These are phyloP conservation scores for Penicillium waksmanii DNA, from an alignment of 495 filamentous ascomycete species.

Conservation along the genomic window DNA sequence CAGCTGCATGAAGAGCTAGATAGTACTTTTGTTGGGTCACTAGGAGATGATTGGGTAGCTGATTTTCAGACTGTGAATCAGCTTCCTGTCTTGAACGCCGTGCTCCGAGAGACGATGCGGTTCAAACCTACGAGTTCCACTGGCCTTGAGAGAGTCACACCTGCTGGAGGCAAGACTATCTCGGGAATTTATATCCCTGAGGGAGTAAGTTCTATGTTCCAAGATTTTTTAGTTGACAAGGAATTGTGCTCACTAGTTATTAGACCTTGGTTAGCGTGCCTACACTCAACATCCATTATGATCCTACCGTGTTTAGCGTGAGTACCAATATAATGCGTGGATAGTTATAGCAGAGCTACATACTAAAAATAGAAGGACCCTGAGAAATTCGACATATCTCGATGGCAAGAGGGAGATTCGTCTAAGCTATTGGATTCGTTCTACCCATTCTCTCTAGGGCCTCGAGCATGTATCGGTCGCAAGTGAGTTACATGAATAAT, in stretches of 20 bases:
- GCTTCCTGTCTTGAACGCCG: slow-evolving; percentile 10
- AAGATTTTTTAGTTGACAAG: background rate
- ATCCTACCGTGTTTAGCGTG: slow-evolving; percentile 3
- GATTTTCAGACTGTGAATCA: slow-evolving; percentile 3
- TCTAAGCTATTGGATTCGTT: slow-evolving; percentile 1
- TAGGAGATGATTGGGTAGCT: background rate
- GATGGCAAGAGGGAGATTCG: slow-evolving; percentile 4
- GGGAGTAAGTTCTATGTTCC: slow-evolving; percentile 2
- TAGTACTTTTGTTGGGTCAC: background rate
- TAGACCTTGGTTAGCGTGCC: slow-evolving; percentile 14
- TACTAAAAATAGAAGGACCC: background rate
- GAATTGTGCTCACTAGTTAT: too few relatives aligned
- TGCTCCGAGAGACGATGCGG: slow-evolving; percentile 11
- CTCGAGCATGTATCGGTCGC: slow-evolving; percentile 10
- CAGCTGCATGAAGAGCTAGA: slow-evolving; percentile 5
- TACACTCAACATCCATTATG: slow-evolving; percentile 10
- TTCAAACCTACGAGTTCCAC: slow-evolving; percentile 8
- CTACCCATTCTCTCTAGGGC: slow-evolving; percentile 9
- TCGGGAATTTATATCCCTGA: slow-evolving; percentile 4
- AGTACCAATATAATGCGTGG: background rate
- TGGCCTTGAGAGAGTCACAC: slow-evolving; percentile 11
- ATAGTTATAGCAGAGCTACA: background rate
- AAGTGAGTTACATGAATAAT: slow-evolving; percentile 1
- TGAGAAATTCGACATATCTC: slow-evolving; percentile 4
- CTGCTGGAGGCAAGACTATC: slow-evolving; percentile 1